Conservation (phyloP, 2,329 filamentous ascomycete genomes). For the Penicillium sp. region DNA sequence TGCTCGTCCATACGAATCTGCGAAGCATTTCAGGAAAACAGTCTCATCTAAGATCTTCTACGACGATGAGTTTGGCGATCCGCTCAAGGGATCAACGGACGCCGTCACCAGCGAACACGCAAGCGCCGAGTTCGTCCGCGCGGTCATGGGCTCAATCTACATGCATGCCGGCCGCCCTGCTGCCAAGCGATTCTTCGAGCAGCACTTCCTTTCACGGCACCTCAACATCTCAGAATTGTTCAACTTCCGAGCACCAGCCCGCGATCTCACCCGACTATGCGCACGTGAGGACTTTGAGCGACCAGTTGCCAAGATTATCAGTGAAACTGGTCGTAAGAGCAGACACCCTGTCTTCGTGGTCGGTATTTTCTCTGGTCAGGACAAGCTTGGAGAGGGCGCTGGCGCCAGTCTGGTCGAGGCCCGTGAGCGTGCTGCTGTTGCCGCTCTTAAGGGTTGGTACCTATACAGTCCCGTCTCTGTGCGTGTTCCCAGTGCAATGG, state of each 20-base stretch:
- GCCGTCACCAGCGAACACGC: constrained; percentile 58
- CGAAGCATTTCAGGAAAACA: constrained; percentile 67
- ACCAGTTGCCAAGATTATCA: constrained; percentile 82
- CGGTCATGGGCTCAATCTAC: constrained; percentile 82
- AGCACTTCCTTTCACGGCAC: constrained; percentile 79
- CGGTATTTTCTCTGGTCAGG: constrained; percentile 85
- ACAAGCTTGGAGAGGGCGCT: constrained; percentile 90
- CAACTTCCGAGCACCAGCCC: constrained; percentile 77
- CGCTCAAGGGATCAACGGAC: constrained; percentile 35
- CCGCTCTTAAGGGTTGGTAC: constrained; percentile 91
- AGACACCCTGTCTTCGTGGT: constrained; percentile 90
- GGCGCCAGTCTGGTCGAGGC: constrained; percentile 77
- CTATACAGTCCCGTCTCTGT: constrained; percentile 78
- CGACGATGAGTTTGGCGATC: constrained; percentile 82
- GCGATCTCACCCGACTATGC: constrained; percentile 81
- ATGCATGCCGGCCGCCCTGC: constrained; percentile 76
- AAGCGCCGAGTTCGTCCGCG: constrained; percentile 75
- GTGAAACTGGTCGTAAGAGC: constrained; percentile 84
- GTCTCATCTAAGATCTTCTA: constrained; percentile 76
- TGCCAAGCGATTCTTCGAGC: constrained; percentile 78
- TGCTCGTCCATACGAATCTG: constrained; percentile 45
- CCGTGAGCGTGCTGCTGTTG: constrained; percentile 76
- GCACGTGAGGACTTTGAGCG: constrained; percentile 84
- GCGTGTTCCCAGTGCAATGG: constrained; percentile 69
- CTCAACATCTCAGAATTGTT: constrained; percentile 78